phyloP scores from a whole-genome alignment of 352 stramenopile species.

The Phytophthora multivora region DNA sequence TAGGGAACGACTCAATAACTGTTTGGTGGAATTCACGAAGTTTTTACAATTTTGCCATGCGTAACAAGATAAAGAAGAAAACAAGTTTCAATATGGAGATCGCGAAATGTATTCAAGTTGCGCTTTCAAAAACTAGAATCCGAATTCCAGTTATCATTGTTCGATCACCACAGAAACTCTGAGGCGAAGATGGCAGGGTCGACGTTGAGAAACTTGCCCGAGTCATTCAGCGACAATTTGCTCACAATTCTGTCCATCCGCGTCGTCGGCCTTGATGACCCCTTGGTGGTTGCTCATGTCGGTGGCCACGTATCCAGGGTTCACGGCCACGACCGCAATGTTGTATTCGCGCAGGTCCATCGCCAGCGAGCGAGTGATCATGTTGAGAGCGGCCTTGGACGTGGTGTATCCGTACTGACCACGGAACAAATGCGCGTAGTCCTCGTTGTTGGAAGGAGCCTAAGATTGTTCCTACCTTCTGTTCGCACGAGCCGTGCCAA shows the following conservation, averaged over 20 bases:
- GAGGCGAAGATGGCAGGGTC: neutral
- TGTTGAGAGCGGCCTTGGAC: constrained; percentile 10
- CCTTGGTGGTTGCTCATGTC: constrained; percentile 12
- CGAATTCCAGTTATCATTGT: neutral
- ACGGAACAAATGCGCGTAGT: constrained; percentile 7
- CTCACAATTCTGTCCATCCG: constrained; percentile 3
- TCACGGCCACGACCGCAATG: constrained; percentile 1
- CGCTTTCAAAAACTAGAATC: too few species aligned
- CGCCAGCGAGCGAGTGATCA: constrained; percentile 9
- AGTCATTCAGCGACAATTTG: neutral
- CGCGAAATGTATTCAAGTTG: too few species aligned
- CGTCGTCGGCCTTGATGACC: neutral
- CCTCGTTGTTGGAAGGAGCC: neutral
- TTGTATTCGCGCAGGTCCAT: constrained; percentile 10
- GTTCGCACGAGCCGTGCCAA: constrained; percentile 12
- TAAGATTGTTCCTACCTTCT: neutral
- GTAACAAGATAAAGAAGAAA: too few species aligned
- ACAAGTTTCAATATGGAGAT: too few species aligned
- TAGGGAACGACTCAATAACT: too few species aligned
- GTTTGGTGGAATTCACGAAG: too few species aligned
- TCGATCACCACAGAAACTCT: constrained; percentile 6
- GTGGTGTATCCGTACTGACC: constrained; percentile 8
- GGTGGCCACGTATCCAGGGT: constrained; percentile 5
- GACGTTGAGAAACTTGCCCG: constrained; percentile 2
- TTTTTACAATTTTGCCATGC: too few species aligned